Evolutionary conservation across 495 filamentous ascomycete species (phyloP).

Genomic region (Aspergillus bertholletiae): DNA sequence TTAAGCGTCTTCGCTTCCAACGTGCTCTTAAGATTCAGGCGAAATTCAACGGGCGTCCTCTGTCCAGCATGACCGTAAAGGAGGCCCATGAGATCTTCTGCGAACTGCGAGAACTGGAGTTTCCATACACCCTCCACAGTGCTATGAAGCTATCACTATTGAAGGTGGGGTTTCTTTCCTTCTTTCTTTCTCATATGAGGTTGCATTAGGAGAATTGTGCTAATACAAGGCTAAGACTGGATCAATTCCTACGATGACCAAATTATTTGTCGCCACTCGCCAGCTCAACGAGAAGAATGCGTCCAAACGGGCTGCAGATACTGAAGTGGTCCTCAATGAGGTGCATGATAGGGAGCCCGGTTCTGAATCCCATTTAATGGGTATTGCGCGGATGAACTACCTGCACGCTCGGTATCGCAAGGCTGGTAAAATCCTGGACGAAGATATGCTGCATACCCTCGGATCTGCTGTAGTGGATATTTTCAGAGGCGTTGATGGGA

Average conservation of each 20-base stretch:
- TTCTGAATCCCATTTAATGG: slow-evolving; percentile 6
- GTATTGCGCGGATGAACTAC: slow-evolving; percentile 56
- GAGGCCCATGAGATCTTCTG: slow-evolving; percentile 25
- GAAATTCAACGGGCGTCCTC: slow-evolving; percentile 1
- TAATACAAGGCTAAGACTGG: slow-evolving; percentile 21
- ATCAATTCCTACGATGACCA: slow-evolving; percentile 33
- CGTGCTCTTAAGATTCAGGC: not conserved
- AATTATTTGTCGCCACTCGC: slow-evolving; percentile 26
- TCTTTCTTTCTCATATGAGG: no score
- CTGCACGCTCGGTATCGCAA: slow-evolving; percentile 49
- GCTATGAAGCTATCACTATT: slow-evolving; percentile 18
- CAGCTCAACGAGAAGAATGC: slow-evolving; percentile 21
- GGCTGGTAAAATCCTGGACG: slow-evolving; percentile 35
- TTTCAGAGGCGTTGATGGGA: slow-evolving; percentile 28
- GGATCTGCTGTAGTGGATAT: slow-evolving; percentile 41
- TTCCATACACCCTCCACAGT: slow-evolving; percentile 16
- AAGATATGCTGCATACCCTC: slow-evolving; percentile 42
- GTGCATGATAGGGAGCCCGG: slow-evolving; percentile 17
- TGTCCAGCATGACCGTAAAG: slow-evolving; percentile 17
- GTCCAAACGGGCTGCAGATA: slow-evolving; percentile 35
- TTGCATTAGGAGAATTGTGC: no score
- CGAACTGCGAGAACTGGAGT: slow-evolving; percentile 23
- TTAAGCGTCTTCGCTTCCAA: not conserved
- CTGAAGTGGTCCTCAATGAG: slow-evolving; percentile 28
- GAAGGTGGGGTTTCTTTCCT: slow-evolving; percentile 7